phyloP scores from a whole-genome alignment of 345 rosid genomes.

The Camelina hispida region DNA sequence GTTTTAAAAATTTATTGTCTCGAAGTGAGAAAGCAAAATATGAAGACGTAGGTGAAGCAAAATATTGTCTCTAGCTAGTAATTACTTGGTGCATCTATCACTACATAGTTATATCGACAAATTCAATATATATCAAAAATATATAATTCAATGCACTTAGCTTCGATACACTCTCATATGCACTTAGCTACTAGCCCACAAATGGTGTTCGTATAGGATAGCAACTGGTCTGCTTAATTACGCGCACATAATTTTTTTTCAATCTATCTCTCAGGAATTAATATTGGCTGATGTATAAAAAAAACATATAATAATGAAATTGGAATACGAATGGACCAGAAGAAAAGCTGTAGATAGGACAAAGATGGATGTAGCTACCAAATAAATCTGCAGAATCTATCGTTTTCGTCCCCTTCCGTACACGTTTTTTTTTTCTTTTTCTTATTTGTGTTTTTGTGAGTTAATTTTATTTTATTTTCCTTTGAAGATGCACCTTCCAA shows the following conservation, averaged over 20 bases:
- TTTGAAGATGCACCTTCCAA: background rate
- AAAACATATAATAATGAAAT: background rate
- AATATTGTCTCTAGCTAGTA: slow-evolving; percentile 33
- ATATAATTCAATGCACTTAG: slow-evolving; percentile 1
- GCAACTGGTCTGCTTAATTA: slow-evolving; percentile 29
- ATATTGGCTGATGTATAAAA: background rate
- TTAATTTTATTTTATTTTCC: too few species aligned
- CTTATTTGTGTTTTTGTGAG: background rate
- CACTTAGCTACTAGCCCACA: slow-evolving; percentile 20
- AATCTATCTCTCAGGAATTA: background rate
- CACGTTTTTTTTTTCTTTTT: background rate
- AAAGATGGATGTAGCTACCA: background rate
- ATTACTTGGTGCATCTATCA: background rate
- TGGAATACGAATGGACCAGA: slow-evolving; percentile 18
- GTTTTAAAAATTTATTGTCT: slow-evolving; percentile 20
- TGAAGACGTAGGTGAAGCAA: slow-evolving; percentile 29
- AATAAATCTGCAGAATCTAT: background rate
- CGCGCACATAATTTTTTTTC: background rate
- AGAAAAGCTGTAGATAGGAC: slow-evolving; percentile 4
- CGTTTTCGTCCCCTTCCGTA: slow-evolving; percentile 38
- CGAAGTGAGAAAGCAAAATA: slow-evolving; percentile 32
- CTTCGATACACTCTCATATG: background rate
- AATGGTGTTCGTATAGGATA: background rate
- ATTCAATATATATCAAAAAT: too few species aligned
- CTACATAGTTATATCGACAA: too few species aligned